phyloP scores from a whole-genome alignment of 371 early-diverging fungal genomes.

The Haplosporangium sp. region DNA sequence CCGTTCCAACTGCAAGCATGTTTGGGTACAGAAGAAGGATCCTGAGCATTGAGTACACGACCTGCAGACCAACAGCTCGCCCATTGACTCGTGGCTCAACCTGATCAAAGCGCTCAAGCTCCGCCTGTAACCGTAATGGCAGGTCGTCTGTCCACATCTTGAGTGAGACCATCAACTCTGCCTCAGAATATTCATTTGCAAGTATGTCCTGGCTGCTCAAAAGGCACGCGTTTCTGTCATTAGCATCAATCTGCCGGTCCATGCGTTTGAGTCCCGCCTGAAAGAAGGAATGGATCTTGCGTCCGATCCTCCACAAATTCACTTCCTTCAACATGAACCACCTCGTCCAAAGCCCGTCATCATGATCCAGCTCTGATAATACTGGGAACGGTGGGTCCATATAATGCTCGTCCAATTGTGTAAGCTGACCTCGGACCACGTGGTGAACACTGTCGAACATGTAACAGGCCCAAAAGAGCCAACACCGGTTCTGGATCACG shows the following conservation, averaged over 20 bases:
- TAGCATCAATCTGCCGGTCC: slow-evolving; percentile 29
- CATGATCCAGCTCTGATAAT: slow-evolving; percentile 40
- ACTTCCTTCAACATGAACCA: slow-evolving; percentile 53
- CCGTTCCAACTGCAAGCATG: slow-evolving; percentile 36
- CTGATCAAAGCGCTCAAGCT: slow-evolving; percentile 18
- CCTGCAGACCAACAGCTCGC: slow-evolving; percentile 40
- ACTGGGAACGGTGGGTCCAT: slow-evolving; percentile 37
- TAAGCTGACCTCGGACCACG: slow-evolving; percentile 41
- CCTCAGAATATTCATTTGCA: slow-evolving; percentile 35
- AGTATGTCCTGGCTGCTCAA: slow-evolving; percentile 15
- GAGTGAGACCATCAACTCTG: slow-evolving; percentile 36
- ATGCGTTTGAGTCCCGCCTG: slow-evolving; percentile 33
- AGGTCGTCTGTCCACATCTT: slow-evolving; percentile 45
- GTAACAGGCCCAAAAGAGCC: slow-evolving; percentile 47
- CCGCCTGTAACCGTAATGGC: slow-evolving; percentile 17
- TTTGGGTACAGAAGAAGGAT: slow-evolving; percentile 41
- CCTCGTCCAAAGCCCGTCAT: slow-evolving; percentile 46
- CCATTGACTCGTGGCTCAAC: slow-evolving; percentile 51
- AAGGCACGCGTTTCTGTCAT: neutral
- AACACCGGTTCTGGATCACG: slow-evolving; percentile 38
- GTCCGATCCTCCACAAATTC: slow-evolving; percentile 44
- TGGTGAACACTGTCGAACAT: slow-evolving; percentile 43
- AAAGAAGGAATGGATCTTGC: slow-evolving; percentile 45
- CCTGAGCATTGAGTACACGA: slow-evolving; percentile 29
- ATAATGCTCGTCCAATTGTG: slow-evolving; percentile 40